These are phyloP conservation scores for Flammula alnicola DNA, from an alignment of 1,284 basidiomycete species.

Conservation along the genomic window DNA sequence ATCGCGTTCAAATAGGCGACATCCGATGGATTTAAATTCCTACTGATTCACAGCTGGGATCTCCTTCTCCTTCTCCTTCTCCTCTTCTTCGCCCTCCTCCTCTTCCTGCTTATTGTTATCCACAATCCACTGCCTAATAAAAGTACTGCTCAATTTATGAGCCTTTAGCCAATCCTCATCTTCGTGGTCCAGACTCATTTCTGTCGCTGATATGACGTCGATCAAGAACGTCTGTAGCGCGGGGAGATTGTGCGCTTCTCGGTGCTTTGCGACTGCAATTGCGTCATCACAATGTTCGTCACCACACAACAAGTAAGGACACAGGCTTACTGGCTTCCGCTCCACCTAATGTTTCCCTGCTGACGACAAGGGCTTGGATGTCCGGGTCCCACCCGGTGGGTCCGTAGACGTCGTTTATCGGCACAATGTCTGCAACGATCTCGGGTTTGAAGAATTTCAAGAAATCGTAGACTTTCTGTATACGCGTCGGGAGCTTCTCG, in stretches of 20 bases:
- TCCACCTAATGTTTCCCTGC: slow-evolving; percentile 82
- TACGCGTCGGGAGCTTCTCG: slow-evolving; percentile 66
- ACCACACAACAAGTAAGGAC: neutral
- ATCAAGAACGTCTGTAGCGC: slow-evolving; percentile 76
- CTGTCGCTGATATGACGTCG: slow-evolving; percentile 81
- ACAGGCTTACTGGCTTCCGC: slow-evolving; percentile 67
- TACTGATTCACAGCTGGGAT: too few relatives aligned
- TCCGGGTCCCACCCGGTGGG: slow-evolving; percentile 86
- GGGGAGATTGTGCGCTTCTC: slow-evolving; percentile 59
- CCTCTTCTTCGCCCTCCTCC: slow-evolving; percentile 34
- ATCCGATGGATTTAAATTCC: too few relatives aligned
- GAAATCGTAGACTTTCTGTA: slow-evolving; percentile 62
- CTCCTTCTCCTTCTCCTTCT: too few relatives aligned
- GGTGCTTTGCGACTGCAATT: slow-evolving; percentile 62
- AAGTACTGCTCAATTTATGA: slow-evolving; percentile 90
- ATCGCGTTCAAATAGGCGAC: too few relatives aligned
- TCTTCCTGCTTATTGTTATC: slow-evolving; percentile 35
- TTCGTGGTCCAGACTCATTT: slow-evolving; percentile 56
- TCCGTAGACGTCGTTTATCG: slow-evolving; percentile 84
- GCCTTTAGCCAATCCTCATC: slow-evolving; percentile 72
- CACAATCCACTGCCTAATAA: slow-evolving; percentile 84
- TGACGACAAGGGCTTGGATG: slow-evolving; percentile 87
- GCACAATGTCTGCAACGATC: slow-evolving; percentile 67
- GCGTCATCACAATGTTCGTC: slow-evolving; percentile 3
- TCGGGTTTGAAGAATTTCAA: slow-evolving; percentile 68